Percentiles rank a stretch among this genome's conserved stretches.
phyloP scores from a whole-genome alignment of 2,329 filamentous ascomycete genomes.

The Colletotrichum godetiae region DNA sequence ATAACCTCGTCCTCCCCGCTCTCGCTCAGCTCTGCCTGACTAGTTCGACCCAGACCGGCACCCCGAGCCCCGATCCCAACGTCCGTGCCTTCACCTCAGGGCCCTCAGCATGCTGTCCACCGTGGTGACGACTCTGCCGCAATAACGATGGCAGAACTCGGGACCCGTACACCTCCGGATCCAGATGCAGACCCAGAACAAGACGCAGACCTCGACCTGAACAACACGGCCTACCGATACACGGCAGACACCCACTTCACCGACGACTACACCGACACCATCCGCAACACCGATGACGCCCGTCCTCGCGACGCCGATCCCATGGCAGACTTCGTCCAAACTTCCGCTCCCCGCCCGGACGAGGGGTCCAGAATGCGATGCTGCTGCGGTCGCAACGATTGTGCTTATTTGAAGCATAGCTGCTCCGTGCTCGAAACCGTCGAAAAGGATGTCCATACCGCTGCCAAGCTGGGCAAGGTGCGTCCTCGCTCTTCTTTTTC shows the following conservation, averaged over 20 bases:
- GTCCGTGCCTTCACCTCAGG: constrained; percentile 13
- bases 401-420: constrained; percentile 85
- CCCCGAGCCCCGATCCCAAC: neutral
- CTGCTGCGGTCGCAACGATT: constrained; percentile 87
- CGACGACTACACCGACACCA: constrained; percentile 6
- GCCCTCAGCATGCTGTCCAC: constrained; percentile 31
- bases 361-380: constrained; percentile 64
- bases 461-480: constrained; percentile 93
- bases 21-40: neutral
- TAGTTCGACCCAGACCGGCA: neutral
- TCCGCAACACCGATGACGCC: constrained; percentile 10
- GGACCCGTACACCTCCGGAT: neutral
- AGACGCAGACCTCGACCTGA: neutral
- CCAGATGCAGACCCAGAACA: neutral
- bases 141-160: constrained; percentile 33
- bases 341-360: constrained; percentile 29
- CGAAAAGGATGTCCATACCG: constrained; percentile 88
- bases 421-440: constrained; percentile 80
- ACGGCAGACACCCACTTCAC: neutral
- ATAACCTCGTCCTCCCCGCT: constrained; percentile 20
- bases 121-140: constrained; percentile 24
- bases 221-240: neutral
- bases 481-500: constrained; percentile 50
- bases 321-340: constrained; percentile 36
- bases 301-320: constrained; percentile 22